Base-by-base conservation (phyloP, 164 flowering plant genomes). In the Macadamia tetraphylla region DNA sequence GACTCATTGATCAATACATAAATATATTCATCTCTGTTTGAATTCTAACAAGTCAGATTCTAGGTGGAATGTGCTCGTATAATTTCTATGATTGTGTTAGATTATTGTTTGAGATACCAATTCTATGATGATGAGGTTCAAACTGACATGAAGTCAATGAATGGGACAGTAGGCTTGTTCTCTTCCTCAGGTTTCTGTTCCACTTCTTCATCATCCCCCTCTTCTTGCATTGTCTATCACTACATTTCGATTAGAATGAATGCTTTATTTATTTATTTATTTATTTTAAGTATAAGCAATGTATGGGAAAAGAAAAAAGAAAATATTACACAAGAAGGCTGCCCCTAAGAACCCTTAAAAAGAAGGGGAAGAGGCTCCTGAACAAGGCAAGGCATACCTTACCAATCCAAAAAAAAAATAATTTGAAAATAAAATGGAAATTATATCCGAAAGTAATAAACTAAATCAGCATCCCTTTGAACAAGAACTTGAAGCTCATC, bases 91-190 rank as follows among this genome's bases (percentile, higher is more conserved):
- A 60, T 10, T 56, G n/a, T 61, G 64, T 61, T 61, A 49, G 49
- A 51, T 48, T 29, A 14, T 29, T 42, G 14, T 56, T 11, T 6
- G 6, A 56, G 63, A 14, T 71, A 29, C 29, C 44, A 60, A 58
- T 43, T 48, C 40, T 52, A 75, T 31, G 61, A 23, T 23, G 23
- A 31, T 58, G 70, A 49, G 59, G 64, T 77, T 74, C 84, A 83
- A 17, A 72, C 75, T 43, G 82, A 81, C 11, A 85, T 78, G 76
- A 87, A 88, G 72, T 88, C 89, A 59, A 88, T 82, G 71, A 82
- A 86, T n/a, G 79, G 81, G 73, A 58, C 68, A 14, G 58, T 68
- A 62, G 62, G 52, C 29, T 62, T 63, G 30, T 42, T 61, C 29
- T 53, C 44, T 8, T 58, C 67, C 43, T 63, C 73, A 14, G 67